Evolutionary conservation across 2,329 filamentous ascomycete species (phyloP), one percentile per base, ranked within the genome.

Genomic region (Parascedosporium putredinis): DNA sequence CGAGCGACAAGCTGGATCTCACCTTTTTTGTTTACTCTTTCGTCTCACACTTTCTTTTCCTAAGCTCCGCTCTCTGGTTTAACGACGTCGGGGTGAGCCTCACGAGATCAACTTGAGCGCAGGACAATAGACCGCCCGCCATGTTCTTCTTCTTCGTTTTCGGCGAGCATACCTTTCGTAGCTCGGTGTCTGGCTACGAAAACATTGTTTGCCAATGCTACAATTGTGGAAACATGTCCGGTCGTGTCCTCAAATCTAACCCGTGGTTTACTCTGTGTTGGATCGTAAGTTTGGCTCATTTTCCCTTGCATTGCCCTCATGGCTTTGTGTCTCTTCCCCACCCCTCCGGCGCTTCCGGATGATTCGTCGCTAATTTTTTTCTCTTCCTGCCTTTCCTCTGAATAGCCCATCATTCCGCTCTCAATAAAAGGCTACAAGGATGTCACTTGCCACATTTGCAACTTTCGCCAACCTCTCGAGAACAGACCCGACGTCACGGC

Each of bases 241-340:
- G 71, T 12, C 70, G 52, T 53, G 79, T 83, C 51, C 70, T 80
- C 59, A 83, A 83, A 64, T 75, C 73, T 52, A 73, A 82, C 52
- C 79, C 80, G 38, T 88, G 84, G 82, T 89, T 89, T 60, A 89
- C 86, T 4, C 81, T 89, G 60, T 89, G 85, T 72, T 88, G 86
- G 66, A 66, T 88, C 49, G 79, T 82, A 65, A 59, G 75, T 68
- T n/a, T n/a, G n/a, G n/a, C n/a, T n/a, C n/a, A n/a, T n/a, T n/a
- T n/a, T n/a, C n/a, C n/a, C n/a, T n/a, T 8, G 27, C 6, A 31
- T 6, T 20, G 44, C 24, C 12, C 23, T 29, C 22, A 12, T 20
- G n/a, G 8, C 8, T 7, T 20, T 22, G 36, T 5, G 9, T 40
- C 7, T 42, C 48, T 27, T 5, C 45, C 20, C 7, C 25, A 36